Base-by-base conservation (phyloP, 164 flowering plant genomes). In the Echeveria elegans region DNA sequence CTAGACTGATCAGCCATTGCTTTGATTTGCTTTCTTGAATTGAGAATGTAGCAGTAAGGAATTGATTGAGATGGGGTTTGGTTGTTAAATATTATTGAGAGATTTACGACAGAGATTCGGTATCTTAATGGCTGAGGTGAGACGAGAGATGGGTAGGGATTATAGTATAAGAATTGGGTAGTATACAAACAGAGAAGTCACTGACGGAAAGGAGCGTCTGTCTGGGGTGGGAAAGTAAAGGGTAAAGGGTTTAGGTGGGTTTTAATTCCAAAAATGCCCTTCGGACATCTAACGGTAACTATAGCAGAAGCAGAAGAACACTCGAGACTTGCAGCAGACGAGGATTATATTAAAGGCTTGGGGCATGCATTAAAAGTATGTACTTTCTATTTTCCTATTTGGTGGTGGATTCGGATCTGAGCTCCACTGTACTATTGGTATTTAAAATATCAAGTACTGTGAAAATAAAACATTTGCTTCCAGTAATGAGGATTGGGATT, bases 1-100 rank as follows among this genome's bases (percentile, higher is more conserved):
- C 60, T 63, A 38, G 72, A 45, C 40, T 4, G 65, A 24, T 80
- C 86, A 26, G 77, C 79, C 88, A 85, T 85, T 66, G 14, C 59
- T 66, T 19, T 36, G 18, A 1, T 31, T 26, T 11, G 24, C 63
- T 24, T 29, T 62, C 60, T 38, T 6, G 6, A 48, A n/a, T n/a
- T n/a, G n/a, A 10, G 14, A 69, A 21, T 1, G 4, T 41, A 53
- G 10, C 11, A 23, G 16, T 14, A 32, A 29, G 19, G 14, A 26
- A 6, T 23, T 21, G 21, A 24, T 21, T 24, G 19, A 32, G 32
- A 23, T 56, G 61, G 61, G 12, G 60, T 43, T 43, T 10, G 14
- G 37, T 34, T 8, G 19, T 56, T 56, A 56, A 56, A 56, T 56
- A 56, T 9, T n/a, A 48, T 12, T 9, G 53, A 24, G 61, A 24